Percentiles rank a stretch among this genome's conserved stretches.
Evolutionary conservation across 495 filamentous ascomycete species (phyloP).

Genomic region (Penicillium turbatum): DNA sequence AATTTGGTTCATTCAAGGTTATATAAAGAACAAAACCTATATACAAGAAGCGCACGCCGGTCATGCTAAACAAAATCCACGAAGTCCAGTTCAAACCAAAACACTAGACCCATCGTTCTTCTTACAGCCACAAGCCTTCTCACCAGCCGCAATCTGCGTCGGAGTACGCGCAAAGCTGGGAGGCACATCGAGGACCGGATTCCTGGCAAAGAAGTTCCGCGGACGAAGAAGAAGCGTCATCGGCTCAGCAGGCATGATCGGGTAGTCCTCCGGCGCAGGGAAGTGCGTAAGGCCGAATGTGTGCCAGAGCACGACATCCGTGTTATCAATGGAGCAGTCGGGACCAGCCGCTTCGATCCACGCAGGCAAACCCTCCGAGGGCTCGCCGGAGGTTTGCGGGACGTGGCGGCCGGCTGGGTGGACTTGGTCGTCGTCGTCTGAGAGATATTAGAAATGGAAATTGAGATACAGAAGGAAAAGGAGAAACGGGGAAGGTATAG

Average conservation of each 20-base stretch:
- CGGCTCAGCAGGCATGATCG: constrained; percentile 90
- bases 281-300: constrained; percentile 94
- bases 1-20: neutral
- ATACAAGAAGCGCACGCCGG: neutral
- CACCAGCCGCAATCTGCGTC: constrained; percentile 56
- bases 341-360: constrained; percentile 72
- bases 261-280: constrained; percentile 89
- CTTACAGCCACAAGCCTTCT: constrained; percentile 41
- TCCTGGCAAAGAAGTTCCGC: constrained; percentile 80
- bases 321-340: constrained; percentile 70
- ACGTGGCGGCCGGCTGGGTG: constrained; percentile 93
- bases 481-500: neutral
- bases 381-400: constrained; percentile 85
- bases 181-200: constrained; percentile 83
- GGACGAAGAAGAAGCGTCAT: constrained; percentile 82
- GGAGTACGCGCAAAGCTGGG: constrained; percentile 74
- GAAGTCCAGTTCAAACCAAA: constrained; percentile 26
- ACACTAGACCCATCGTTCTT: constrained; percentile 44
- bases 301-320: constrained; percentile 91
- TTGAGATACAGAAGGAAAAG: neutral
- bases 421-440: constrained; percentile 80
- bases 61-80: too few species aligned
- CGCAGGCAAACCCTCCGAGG: constrained; percentile 69
- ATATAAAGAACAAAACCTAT: neutral
- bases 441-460: constrained; percentile 5